Evolutionary conservation across 768 basidiomycete genomes (phyloP).

Genomic region (Boletus patriciae): DNA sequence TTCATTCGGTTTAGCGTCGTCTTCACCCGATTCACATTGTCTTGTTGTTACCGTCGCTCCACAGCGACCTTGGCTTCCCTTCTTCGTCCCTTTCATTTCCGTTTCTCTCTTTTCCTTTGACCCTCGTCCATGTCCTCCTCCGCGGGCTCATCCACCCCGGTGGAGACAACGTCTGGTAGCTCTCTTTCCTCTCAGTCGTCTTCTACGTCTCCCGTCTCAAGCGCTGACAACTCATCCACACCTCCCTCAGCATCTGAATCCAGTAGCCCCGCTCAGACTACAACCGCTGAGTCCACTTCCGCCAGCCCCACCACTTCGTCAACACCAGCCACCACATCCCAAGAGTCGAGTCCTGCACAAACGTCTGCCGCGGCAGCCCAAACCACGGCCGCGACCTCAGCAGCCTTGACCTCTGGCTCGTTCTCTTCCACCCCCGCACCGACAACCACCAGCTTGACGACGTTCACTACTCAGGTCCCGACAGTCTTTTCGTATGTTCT

Average conservation of each 20-base stretch:
- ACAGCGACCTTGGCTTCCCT: not conserved
- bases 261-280: not conserved
- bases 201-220: constrained; percentile 2
- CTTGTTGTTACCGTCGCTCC: not conserved
- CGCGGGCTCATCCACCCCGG: not conserved
- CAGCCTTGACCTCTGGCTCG: not conserved
- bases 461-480: constrained; percentile 18
- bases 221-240: constrained; percentile 17
- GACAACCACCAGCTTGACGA: not conserved
- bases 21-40: not conserved
- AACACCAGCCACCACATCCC: constrained; percentile 1
- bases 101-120: not conserved
- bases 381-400: not conserved
- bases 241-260: constrained; percentile 2
- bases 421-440: not conserved
- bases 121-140: constrained; percentile 22
- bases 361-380: not conserved
- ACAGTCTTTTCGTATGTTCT: constrained; percentile 22
- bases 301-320: constrained; percentile 1
- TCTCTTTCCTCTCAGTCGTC: constrained; percentile 13
- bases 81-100: not conserved
- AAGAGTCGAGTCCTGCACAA: not conserved
- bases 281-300: not conserved
- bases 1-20: not conserved
- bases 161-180: constrained; percentile 16